Evolutionary conservation across 2,329 filamentous ascomycete species (phyloP).

Genomic region (Sporothrix brasiliensis): DNA sequence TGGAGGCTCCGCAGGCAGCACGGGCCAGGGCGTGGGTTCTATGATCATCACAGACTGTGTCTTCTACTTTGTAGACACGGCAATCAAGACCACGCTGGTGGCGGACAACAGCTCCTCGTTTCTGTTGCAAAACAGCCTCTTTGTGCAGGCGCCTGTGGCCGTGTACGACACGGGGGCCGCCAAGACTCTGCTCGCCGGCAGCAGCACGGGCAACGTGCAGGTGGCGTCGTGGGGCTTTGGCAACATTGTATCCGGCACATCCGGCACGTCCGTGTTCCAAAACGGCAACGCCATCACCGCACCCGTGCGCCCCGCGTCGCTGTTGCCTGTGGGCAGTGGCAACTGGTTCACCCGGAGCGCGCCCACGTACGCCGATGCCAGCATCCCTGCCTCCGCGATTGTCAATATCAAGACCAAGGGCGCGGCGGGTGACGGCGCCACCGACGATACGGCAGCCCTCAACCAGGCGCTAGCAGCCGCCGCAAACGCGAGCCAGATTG

Average conservation of each 20-base stretch:
- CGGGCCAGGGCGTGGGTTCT: conserved; percentile 67
- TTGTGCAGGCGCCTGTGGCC: no score
- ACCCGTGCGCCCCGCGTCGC: no score
- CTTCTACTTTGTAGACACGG: conserved; percentile 46
- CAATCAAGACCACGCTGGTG: no score
- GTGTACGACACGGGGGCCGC: no score
- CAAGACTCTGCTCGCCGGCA: no score
- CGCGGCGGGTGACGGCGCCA: conserved; percentile 54
- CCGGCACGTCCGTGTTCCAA: background rate
- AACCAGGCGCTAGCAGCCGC: conserved; percentile 58
- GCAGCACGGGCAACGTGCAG: no score
- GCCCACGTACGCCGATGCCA: background rate
- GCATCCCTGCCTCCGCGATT: background rate
- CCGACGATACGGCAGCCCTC: conserved; percentile 63
- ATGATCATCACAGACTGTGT: conserved; percentile 71
- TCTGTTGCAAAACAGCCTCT: no score
- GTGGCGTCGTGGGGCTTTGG: no score
- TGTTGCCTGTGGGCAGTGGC: no score
- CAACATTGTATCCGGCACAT: no score
- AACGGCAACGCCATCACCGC: background rate
- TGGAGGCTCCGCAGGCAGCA: conserved; percentile 58
- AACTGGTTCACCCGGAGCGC: background rate
- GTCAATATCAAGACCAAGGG: background rate
- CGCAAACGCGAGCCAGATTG: conserved; percentile 50
- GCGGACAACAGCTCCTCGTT: no score